phyloP scores from a whole-genome alignment of 768 basidiomycete species.

The Suillus decipiens region DNA sequence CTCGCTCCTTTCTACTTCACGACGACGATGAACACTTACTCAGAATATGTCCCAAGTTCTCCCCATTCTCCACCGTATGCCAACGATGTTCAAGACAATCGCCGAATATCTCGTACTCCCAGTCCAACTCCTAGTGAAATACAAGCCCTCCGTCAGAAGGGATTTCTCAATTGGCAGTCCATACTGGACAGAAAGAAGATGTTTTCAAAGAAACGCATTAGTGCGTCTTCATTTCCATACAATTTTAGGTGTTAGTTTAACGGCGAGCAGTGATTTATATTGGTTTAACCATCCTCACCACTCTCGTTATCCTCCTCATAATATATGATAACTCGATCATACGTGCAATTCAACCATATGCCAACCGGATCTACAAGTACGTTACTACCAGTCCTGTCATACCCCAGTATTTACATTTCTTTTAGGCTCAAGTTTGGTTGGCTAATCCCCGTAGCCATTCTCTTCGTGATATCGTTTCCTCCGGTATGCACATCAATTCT shows the following conservation, averaged over 20 bases:
- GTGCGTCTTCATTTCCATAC: slow-evolving; percentile 39
- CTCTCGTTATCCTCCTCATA: slow-evolving; percentile 53
- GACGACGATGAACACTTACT: slow-evolving; percentile 22
- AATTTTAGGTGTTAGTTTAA: background rate
- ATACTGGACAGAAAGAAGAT: slow-evolving; percentile 50
- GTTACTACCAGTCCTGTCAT: slow-evolving; percentile 10
- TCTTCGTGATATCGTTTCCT: slow-evolving; percentile 87
- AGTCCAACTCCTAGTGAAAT: slow-evolving; percentile 67
- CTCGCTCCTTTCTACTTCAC: background rate
- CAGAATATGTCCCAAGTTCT: slow-evolving; percentile 6
- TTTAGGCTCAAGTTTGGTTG: slow-evolving; percentile 59
- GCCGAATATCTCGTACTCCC: slow-evolving; percentile 45
- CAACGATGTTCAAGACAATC: slow-evolving; percentile 13
- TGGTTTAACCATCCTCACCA: slow-evolving; percentile 44
- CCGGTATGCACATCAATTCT: slow-evolving; percentile 47
- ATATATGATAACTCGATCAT: slow-evolving; percentile 67
- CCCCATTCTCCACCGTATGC: slow-evolving; percentile 12
- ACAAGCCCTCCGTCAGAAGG: slow-evolving; percentile 40
- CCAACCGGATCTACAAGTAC: slow-evolving; percentile 46
- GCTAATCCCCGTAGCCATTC: slow-evolving; percentile 76
- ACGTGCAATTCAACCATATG: slow-evolving; percentile 44
- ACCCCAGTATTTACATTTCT: background rate
- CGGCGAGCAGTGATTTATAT: slow-evolving; percentile 48
- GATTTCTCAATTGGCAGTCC: slow-evolving; percentile 48
- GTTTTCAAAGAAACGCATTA: slow-evolving; percentile 56